phyloP scores from a whole-genome alignment of 345 rosid species.

The Euphorbia pulcherrima region DNA sequence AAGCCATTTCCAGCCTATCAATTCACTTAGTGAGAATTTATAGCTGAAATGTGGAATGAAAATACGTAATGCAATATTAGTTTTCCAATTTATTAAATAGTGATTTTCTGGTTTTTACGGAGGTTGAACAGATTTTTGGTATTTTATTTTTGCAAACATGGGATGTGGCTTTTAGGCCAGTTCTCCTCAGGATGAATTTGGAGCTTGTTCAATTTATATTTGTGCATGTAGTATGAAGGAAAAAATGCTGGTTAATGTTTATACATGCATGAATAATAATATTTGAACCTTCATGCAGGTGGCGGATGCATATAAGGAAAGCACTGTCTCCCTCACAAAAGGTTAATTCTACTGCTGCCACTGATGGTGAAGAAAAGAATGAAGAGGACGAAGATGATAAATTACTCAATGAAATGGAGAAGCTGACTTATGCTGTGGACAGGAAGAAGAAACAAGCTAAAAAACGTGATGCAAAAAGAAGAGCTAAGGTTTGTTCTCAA shows the following conservation, averaged over 20 bases:
- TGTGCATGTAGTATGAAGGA: not conserved
- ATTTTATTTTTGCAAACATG: not conserved
- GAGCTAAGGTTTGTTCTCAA: constrained; percentile 55
- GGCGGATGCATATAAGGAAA: constrained; percentile 83
- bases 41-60: no score
- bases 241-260: not conserved
- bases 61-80: no score
- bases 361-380: constrained; percentile 37
- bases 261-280: not conserved
- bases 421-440: constrained; percentile 65
- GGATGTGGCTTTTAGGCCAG: not conserved
- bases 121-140: not conserved
- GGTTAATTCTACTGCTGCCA: constrained; percentile 34
- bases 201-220: not conserved
- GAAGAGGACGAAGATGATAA: constrained; percentile 75
- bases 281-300: constrained; percentile 40
- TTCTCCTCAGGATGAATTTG: not conserved
- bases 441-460: constrained; percentile 73
- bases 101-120: not conserved
- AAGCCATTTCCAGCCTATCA: no score
- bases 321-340: constrained; percentile 65
- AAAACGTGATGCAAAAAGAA: constrained; percentile 70
- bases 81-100: not conserved
- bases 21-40: no score
- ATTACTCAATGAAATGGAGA: constrained; percentile 91